Evolutionary conservation across 2,329 filamentous ascomycete genomes (phyloP), one percentile per base, ranked within the genome.

Genomic region (Phialophora chinensis): DNA sequence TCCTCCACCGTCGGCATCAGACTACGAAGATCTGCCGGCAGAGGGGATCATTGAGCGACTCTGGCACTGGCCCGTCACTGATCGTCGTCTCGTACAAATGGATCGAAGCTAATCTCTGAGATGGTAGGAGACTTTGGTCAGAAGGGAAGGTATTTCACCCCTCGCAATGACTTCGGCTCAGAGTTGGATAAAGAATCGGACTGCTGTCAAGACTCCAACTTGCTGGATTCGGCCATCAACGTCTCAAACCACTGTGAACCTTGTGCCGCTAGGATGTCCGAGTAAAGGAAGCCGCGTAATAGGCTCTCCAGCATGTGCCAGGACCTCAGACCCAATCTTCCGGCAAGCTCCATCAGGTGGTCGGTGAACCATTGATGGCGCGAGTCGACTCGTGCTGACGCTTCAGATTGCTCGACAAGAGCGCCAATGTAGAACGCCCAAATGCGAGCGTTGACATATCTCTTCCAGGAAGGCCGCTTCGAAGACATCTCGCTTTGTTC

Each of bases 401-500:
- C 14, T 5, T 50, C 27, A 29, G 33, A 12, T 35, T 63, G 65
- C 27, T 66, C 65, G 10, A 29, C 31, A n/a, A 66, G 49, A 44
- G 65, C 65, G 33, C 60, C 65, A 29, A 66, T 55, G 42, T 63
- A 63, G 20, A 47, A 38, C n/a, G 60, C 65, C 60, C 65, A 66
- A 12, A 66, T n/a, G n/a, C 65, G 27, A 12, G 65, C 52, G 49
- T 63, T 66, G 11, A 33, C 49, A 35, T 59, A 63, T 35, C 33
- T 52, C 25, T 50, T 56, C 60, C 50, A 63, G 14, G n/a, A 58
- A 47, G n/a, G 20, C 20, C 53, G 50, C 38, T 35, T 52, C 12
- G 27, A 54, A 35, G 17, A 47, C 44, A 44, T 44, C 27, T 63
- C 49, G 35, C 60, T 47, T 14, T 31, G 12, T 17, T 53, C 44